Conservation (phyloP, 225 moss, liverwort and hornwort species). For the Marchantia polymorpha region DNA sequence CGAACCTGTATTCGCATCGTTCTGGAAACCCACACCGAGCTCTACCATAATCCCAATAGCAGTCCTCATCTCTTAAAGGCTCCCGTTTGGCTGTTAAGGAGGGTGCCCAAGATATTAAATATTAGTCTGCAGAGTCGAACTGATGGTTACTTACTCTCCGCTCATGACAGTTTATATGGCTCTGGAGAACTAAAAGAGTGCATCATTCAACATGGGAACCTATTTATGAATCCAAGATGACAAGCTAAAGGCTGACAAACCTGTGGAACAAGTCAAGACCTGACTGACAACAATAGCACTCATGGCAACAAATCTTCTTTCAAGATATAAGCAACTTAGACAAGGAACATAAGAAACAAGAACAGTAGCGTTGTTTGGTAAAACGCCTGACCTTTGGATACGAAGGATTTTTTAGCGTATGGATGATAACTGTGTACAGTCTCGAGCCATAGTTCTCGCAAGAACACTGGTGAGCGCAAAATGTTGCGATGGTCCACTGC, state of each 20-base stretch:
- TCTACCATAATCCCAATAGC: slow-evolving; percentile 96
- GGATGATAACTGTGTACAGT: slow-evolving; percentile 80
- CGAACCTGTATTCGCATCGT: slow-evolving; percentile 90
- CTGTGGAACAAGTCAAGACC: background rate
- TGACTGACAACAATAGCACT: background rate
- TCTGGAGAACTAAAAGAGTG: no score
- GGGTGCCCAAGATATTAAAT: background rate
- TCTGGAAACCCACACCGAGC: slow-evolving; percentile 89
- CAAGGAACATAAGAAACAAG: no score
- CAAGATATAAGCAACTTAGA: no score
- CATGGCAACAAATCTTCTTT: no score
- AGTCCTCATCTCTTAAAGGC: slow-evolving; percentile 93
- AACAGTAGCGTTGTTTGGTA: no score
- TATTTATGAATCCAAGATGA: no score
- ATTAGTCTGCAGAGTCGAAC: background rate
- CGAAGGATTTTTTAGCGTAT: slow-evolving; percentile 66
- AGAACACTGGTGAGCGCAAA: slow-evolving; percentile 71
- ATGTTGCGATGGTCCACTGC: slow-evolving; percentile 93
- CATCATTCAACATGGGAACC: no score
- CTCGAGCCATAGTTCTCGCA: slow-evolving; percentile 96
- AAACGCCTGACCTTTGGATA: slow-evolving; percentile 66
- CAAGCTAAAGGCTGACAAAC: no score
- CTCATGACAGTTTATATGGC: no score
- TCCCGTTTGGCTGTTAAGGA: slow-evolving; percentile 63
- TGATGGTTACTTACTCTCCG: no score